Base-by-base conservation (phyloP, 768 basidiomycete species). In the Clathrus columnatus region DNA sequence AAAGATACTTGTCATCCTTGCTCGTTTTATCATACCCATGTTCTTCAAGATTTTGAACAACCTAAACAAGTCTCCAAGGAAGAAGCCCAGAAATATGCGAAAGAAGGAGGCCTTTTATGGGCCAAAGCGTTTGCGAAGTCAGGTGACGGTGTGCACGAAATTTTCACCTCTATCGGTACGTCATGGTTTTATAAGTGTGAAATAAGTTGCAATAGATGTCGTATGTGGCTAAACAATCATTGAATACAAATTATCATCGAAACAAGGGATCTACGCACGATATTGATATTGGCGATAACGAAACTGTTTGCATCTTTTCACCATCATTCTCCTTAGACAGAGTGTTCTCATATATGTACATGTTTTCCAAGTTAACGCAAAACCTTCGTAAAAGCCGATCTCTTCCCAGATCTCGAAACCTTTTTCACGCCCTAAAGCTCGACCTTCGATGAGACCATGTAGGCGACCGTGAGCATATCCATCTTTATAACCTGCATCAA, bases 401-500 rank as follows among this genome's bases (percentile, higher is more conserved):
- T 99, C 95, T 68, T 97, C 94, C 92, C 93, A 97, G 70, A 96
- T 83, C 69, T 95, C 93, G 67, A 84, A 97, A 0, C 88, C 90
- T 62, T 95, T 93, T 62, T 91, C 86, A 53, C 84, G 77, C 1
- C 93, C 95, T 17, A 97, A 76, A 0, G 87, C 85, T 14, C 92
- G 77, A 7, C 95, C 95, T 67, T 99, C 92, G 58, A 92, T 91
- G 23, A 89, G 69, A 1, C 95, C 93, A 62, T 95, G 93, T 5
- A 93, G 80, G 41, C 83, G 78, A 1, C 95, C 95, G 67, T 97
- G 95, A 0, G 75, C 82, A 64, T 78, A 80, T 1, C 95, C 94
- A 54, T 85, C 83, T 57, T 75, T 62, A 65, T 87, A 87, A 7
- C 94, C 95, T 2, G 74, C 65, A 53, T 85, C 78, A 67, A 86